Conservation (phyloP, 257 asterid genomes). For the Solanum medicagineum region DNA sequence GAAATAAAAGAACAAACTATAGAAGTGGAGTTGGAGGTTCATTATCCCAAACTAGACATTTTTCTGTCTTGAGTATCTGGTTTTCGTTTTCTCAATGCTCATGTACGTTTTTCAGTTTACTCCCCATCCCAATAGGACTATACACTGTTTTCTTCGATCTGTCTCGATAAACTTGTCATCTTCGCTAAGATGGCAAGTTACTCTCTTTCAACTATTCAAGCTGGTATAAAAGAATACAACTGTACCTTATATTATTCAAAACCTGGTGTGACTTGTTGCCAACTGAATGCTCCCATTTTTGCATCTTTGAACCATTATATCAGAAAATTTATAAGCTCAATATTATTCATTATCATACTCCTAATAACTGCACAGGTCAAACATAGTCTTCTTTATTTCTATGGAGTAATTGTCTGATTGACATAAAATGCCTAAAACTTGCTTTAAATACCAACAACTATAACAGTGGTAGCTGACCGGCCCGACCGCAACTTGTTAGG, state of each 20-base stretch:
- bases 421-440: not conserved
- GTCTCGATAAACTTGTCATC: not conserved
- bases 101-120: not conserved
- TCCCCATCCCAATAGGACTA: not conserved
- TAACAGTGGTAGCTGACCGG: not conserved
- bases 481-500: not conserved
- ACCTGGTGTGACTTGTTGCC: not conserved
- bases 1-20: not conserved
- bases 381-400: not conserved
- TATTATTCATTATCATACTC: not conserved
- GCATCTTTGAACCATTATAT: not conserved
- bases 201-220: not conserved
- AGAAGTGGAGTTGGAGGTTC: not conserved
- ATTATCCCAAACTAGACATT: not conserved
- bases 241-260: not conserved
- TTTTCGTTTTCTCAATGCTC: not conserved
- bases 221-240: not conserved
- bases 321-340: not conserved
- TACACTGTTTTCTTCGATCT: not conserved
- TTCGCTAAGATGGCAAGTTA: not conserved
- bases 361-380: not conserved
- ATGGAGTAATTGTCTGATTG: not conserved
- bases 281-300: not conserved
- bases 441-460: not conserved
- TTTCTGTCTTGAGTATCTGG: not conserved